Conservation (phyloP, 257 asterid genomes). For the Cruciata laevipes region DNA sequence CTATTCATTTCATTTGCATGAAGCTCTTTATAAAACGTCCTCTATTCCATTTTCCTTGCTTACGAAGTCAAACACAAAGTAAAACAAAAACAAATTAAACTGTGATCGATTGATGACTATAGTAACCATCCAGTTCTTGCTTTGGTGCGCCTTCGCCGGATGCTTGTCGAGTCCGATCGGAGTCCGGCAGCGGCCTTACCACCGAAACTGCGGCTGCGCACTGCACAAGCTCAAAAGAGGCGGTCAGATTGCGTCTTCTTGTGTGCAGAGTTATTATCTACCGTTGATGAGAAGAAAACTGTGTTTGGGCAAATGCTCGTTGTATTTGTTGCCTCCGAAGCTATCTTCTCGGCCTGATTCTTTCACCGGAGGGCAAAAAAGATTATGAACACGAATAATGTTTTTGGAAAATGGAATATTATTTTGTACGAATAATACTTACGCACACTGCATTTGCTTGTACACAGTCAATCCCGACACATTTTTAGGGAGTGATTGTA, state of each 20-base stretch:
- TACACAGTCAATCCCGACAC: not conserved
- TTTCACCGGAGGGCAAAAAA: not conserved
- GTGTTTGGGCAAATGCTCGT: not conserved
- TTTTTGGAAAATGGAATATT: too few relatives aligned
- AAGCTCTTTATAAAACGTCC: not conserved
- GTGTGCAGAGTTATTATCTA: not conserved
- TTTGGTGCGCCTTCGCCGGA: conserved; percentile 22
- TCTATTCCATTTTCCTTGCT: not conserved
- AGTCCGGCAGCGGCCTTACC: conserved; percentile 24
- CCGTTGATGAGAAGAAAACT: not conserved
- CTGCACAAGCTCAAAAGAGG: conserved; percentile 18
- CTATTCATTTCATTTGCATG: not conserved
- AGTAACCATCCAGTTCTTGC: not conserved
- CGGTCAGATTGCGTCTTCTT: not conserved
- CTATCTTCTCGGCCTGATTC: not conserved
- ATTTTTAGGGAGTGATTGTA: not conserved
- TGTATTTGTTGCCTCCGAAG: not conserved
- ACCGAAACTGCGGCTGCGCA: conserved; percentile 28
- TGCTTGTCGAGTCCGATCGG: conserved; percentile 19
- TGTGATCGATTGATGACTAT: not conserved
- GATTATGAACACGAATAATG: too few relatives aligned
- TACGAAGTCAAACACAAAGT: too few relatives aligned
- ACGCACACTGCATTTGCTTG: not conserved
- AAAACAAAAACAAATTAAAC: too few relatives aligned
- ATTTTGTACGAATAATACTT: not conserved